Evolutionary conservation across 2,329 filamentous ascomycete genomes (phyloP).

Genomic region (Camillea tinctor): DNA sequence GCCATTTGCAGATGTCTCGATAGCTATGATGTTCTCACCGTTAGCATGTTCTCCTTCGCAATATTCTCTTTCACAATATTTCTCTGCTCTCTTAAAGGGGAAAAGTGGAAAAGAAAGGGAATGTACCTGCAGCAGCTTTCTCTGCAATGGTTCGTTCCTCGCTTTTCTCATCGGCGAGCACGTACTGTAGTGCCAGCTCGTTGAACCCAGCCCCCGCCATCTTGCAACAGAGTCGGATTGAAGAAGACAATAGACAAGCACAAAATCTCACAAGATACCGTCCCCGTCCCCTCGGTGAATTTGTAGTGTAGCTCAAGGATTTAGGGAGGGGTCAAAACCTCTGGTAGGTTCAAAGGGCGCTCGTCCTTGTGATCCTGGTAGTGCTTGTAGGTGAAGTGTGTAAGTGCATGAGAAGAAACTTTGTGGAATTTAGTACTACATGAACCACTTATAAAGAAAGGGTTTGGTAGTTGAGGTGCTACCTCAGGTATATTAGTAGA

Average conservation of each 20-base stretch:
- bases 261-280: background rate
- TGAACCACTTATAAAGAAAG: too few relatives aligned
- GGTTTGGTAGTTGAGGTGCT: too few relatives aligned
- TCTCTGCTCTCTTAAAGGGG: background rate
- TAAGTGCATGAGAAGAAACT: too few relatives aligned
- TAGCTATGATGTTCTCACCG: slow-evolving; percentile 36
- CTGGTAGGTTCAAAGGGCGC: too few relatives aligned
- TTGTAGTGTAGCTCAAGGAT: too few relatives aligned
- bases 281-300: too few relatives aligned
- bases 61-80: too few relatives aligned
- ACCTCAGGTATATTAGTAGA: too few relatives aligned
- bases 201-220: slow-evolving; percentile 47
- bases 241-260: background rate
- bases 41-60: background rate
- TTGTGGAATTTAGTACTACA: too few relatives aligned
- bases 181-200: slow-evolving; percentile 53
- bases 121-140: slow-evolving; percentile 37
- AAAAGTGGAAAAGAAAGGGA: slow-evolving; percentile 31
- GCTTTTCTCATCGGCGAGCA: slow-evolving; percentile 49
- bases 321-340: too few relatives aligned
- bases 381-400: too few relatives aligned
- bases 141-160: slow-evolving; percentile 38
- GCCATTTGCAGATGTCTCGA: slow-evolving; percentile 42
- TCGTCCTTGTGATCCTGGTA: too few relatives aligned
- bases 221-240: background rate